These are phyloP conservation scores for Coelastrella sp. DNA, from an alignment of 139 green algal species.

Conservation along the genomic window DNA sequence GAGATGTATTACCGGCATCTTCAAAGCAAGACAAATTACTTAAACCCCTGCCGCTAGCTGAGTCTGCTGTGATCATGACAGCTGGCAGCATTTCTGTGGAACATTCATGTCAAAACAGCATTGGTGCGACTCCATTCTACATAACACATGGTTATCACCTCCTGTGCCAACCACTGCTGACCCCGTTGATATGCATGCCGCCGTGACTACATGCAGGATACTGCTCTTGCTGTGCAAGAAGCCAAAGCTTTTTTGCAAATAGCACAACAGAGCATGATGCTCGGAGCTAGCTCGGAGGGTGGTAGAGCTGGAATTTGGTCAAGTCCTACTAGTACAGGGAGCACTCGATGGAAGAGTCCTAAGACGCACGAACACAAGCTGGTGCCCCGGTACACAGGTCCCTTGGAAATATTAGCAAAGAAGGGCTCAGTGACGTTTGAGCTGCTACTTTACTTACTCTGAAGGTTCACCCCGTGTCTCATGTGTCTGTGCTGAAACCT, in stretches of 20 bases:
- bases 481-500: constrained; percentile 3
- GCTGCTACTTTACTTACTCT: not conserved
- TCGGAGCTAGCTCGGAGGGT: too few species aligned
- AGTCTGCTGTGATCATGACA: constrained; percentile 66
- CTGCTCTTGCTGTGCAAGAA: not conserved
- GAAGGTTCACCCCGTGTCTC: not conserved
- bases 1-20: constrained; percentile 65
- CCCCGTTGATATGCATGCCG: not conserved
- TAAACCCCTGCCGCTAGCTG: constrained; percentile 41
- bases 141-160: constrained; percentile 59
- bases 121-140: constrained; percentile 57
- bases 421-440: not conserved
- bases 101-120: constrained; percentile 38
- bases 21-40: constrained; percentile 62
- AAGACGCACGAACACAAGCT: constrained; percentile 51
- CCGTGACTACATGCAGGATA: too few species aligned
- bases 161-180: not conserved
- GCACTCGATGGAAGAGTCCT: not conserved
- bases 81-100: too few species aligned
- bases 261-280: too few species aligned
- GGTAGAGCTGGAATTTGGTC: too few species aligned
- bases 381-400: constrained; percentile 43
- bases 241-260: too few species aligned
- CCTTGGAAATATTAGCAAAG: not conserved
- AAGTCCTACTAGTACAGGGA: too few species aligned